Evolutionary conservation across 768 basidiomycete species (phyloP).

Genomic region (Pulveroboletus ravenelii): DNA sequence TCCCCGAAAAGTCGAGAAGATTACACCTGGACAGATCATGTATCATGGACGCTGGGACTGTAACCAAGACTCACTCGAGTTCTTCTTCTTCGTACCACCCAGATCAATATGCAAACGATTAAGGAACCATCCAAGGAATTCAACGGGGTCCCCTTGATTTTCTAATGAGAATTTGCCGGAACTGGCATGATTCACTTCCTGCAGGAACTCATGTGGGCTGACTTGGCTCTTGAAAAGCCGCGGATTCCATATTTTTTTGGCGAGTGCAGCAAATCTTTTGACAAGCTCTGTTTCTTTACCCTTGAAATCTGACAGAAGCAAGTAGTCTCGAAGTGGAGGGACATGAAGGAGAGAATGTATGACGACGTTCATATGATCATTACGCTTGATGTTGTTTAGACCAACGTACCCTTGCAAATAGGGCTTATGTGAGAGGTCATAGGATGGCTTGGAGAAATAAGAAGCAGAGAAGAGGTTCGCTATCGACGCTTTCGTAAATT

Average conservation of each 20-base stretch:
- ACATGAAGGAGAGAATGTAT: slow-evolving; percentile 92
- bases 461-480: slow-evolving; percentile 51
- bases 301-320: slow-evolving; percentile 69
- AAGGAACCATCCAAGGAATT: slow-evolving; percentile 93
- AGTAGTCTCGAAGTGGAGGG: slow-evolving; percentile 80
- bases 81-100: slow-evolving; percentile 88
- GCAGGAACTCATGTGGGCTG: slow-evolving; percentile 97
- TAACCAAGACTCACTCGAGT: slow-evolving; percentile 65
- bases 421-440: slow-evolving; percentile 74
- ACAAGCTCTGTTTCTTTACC: slow-evolving; percentile 84
- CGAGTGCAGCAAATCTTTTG: slow-evolving; percentile 79
- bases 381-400: slow-evolving; percentile 94
- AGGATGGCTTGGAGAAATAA: slow-evolving; percentile 68
- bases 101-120: slow-evolving; percentile 91
- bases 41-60: slow-evolving; percentile 16
- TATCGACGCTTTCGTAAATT: slow-evolving; percentile 65
- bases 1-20: slow-evolving; percentile 93
- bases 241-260: slow-evolving; percentile 96
- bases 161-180: slow-evolving; percentile 89
- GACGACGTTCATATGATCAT: slow-evolving; percentile 97
- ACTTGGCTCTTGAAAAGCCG: slow-evolving; percentile 96
- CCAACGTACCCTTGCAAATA: slow-evolving; percentile 95
- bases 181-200: slow-evolving; percentile 90
- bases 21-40: slow-evolving; percentile 55
- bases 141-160: slow-evolving; percentile 92